phyloP scores from a whole-genome alignment of 2,329 filamentous ascomycete species.

The Colletotrichum somersetense region DNA sequence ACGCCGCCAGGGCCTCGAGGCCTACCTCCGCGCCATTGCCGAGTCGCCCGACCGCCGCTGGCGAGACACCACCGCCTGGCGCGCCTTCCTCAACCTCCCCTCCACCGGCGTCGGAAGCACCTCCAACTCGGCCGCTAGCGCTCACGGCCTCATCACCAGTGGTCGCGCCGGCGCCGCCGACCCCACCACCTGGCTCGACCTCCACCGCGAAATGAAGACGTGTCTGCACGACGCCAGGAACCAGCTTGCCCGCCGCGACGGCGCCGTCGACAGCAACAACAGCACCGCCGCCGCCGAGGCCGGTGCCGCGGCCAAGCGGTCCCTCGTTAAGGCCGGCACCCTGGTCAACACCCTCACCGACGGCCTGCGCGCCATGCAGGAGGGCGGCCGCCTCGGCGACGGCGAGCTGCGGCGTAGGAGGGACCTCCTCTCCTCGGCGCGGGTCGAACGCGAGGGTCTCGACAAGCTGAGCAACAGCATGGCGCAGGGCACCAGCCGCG shows the following conservation, averaged over 20 bases:
- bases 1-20: slow-evolving; percentile 76
- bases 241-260: slow-evolving; percentile 76
- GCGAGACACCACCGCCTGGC: slow-evolving; percentile 80
- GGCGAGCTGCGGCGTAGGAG: slow-evolving; percentile 79
- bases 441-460: slow-evolving; percentile 80
- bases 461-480: slow-evolving; percentile 77
- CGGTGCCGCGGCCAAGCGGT: slow-evolving; percentile 79
- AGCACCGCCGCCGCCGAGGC: slow-evolving; percentile 68
- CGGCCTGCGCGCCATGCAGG: slow-evolving; percentile 70
- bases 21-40: slow-evolving; percentile 79
- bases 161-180: slow-evolving; percentile 56
- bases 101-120: slow-evolving; percentile 56
- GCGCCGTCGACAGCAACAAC: slow-evolving; percentile 54
- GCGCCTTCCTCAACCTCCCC: slow-evolving; percentile 79
- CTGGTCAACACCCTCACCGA: slow-evolving; percentile 74
- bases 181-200: slow-evolving; percentile 80
- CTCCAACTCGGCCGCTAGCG: slow-evolving; percentile 61
- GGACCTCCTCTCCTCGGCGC: slow-evolving; percentile 77
- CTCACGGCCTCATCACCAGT: slow-evolving; percentile 56
- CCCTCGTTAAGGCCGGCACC: slow-evolving; percentile 76
- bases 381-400: slow-evolving; percentile 71
- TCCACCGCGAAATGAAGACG: slow-evolving; percentile 79
- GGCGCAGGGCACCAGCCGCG: slow-evolving; percentile 46
- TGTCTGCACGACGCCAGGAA: slow-evolving; percentile 76
- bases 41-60: slow-evolving; percentile 80